Evolutionary conservation across 768 basidiomycete genomes (phyloP).

Genomic region (Pholiota molesta): DNA sequence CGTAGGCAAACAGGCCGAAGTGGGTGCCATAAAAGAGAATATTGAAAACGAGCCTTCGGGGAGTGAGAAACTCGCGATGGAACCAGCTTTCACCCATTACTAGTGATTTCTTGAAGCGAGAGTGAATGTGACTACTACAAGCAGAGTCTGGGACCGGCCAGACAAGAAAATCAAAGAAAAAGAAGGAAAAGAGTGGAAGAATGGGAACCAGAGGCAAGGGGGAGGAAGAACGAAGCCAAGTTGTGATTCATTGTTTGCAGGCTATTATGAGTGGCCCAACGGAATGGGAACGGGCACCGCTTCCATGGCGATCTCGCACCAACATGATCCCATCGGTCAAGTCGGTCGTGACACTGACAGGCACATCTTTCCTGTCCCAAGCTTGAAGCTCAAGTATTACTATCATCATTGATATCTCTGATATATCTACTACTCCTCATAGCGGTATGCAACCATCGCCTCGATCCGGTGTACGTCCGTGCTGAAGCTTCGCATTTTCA

Average conservation of each 20-base stretch:
- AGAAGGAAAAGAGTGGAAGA: slow-evolving; percentile 23
- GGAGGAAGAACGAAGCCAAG: slow-evolving; percentile 14
- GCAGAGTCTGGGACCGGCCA: slow-evolving; percentile 56
- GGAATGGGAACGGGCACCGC: slow-evolving; percentile 17
- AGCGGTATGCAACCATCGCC: slow-evolving; percentile 97
- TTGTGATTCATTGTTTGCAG: slow-evolving; percentile 15
- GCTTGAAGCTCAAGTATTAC: background rate
- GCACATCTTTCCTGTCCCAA: slow-evolving; percentile 19
- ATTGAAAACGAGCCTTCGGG: slow-evolving; percentile 71
- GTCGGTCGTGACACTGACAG: slow-evolving; percentile 22
- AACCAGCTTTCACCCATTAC: slow-evolving; percentile 75
- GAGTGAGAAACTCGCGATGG: slow-evolving; percentile 65
- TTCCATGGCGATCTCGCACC: slow-evolving; percentile 29
- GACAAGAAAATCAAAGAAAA: slow-evolving; percentile 29
- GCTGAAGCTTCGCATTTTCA: slow-evolving; percentile 95
- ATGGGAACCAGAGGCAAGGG: slow-evolving; percentile 25
- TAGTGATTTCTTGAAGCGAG: slow-evolving; percentile 24
- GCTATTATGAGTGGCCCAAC: slow-evolving; percentile 20
- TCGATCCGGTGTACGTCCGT: slow-evolving; percentile 98
- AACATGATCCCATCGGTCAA: slow-evolving; percentile 34
- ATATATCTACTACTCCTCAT: slow-evolving; percentile 62
- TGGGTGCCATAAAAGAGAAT: slow-evolving; percentile 83
- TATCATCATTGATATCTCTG: slow-evolving; percentile 8
- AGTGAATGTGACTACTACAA: slow-evolving; percentile 24
- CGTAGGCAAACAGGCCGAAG: slow-evolving; percentile 73